A percentile compares a stretch with the other conserved stretches of the same genome.
phyloP scores from a whole-genome alignment of 345 rosid species.

The Brassica incana region DNA sequence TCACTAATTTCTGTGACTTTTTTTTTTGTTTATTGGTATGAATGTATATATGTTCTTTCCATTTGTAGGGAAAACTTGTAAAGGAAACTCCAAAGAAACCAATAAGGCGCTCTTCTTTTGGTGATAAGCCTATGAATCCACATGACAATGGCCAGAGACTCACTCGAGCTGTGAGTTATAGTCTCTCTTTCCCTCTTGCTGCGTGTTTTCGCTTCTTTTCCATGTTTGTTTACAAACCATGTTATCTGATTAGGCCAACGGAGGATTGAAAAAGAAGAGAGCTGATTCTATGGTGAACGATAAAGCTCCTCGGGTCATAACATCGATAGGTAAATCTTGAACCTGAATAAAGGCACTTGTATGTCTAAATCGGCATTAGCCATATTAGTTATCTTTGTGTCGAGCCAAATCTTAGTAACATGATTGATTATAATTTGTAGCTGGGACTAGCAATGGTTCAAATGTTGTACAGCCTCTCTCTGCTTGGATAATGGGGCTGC shows the following conservation, averaged over 20 bases:
- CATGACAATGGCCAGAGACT: slow-evolving; percentile 19
- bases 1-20: background rate
- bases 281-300: slow-evolving; percentile 42
- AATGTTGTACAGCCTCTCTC: slow-evolving; percentile 44
- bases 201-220: background rate
- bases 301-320: slow-evolving; percentile 18
- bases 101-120: slow-evolving; percentile 23
- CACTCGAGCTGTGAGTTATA: slow-evolving; percentile 47
- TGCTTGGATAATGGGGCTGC: slow-evolving; percentile 28
- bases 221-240: background rate
- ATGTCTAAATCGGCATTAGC: background rate
- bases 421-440: slow-evolving; percentile 11
- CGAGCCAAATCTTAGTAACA: background rate
- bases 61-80: background rate
- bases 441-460: slow-evolving; percentile 10
- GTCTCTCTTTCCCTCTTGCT: background rate
- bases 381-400: background rate
- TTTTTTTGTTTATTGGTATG: background rate
- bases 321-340: slow-evolving; percentile 22
- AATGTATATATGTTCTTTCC: background rate
- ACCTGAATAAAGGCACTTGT: background rate
- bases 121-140: slow-evolving; percentile 6
- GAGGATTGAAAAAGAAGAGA: slow-evolving; percentile 10
- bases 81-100: slow-evolving; percentile 36
- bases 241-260: slow-evolving; percentile 2